A percentile compares a stretch with the other conserved stretches of the same genome.
phyloP scores from a whole-genome alignment of 1,139 yeast species.

The Taphrina confusa region DNA sequence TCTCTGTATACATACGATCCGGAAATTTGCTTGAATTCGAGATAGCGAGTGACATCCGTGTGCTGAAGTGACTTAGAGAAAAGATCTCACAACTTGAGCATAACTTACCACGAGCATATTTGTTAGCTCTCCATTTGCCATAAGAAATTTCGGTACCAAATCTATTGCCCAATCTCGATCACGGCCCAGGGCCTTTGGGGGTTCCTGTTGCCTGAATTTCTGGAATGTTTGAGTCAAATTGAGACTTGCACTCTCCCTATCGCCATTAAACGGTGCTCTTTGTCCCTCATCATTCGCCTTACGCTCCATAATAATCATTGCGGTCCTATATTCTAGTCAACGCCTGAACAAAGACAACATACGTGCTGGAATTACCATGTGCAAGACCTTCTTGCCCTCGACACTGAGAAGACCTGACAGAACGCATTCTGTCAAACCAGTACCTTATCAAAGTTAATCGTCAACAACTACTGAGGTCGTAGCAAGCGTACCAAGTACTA shows the following conservation, averaged over 20 bases:
- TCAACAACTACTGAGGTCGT: not conserved
- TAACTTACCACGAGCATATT: conserved; percentile 60
- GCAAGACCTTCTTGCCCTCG: conserved; percentile 94
- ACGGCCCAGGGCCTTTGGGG: conserved; percentile 74
- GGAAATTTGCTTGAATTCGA: conserved; percentile 92
- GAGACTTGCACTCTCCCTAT: conserved; percentile 63
- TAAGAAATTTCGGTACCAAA: conserved; percentile 90
- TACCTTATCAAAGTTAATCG: conserved; percentile 46
- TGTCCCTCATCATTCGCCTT: conserved; percentile 33
- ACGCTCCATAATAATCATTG: conserved; percentile 91
- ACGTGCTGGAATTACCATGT: conserved; percentile 51
- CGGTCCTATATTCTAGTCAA: conserved; percentile 54
- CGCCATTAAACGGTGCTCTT: not conserved
- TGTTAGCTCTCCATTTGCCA: conserved; percentile 98
- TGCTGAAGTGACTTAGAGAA: conserved; percentile 50
- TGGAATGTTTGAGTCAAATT: conserved; percentile 55
- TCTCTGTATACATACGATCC: conserved; percentile 92
- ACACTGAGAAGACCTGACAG: conserved; percentile 91
- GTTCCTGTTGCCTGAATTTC: conserved; percentile 57
- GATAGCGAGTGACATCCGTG: conserved; percentile 91
- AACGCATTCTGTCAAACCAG: conserved; percentile 94
- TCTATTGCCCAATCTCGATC: conserved; percentile 99
- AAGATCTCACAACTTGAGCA: no score
- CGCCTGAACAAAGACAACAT: not conserved
- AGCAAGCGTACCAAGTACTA: conserved; percentile 64